Evolutionary conservation across 2,329 filamentous ascomycete genomes (phyloP).

Genomic region (Geosmithia flava): DNA sequence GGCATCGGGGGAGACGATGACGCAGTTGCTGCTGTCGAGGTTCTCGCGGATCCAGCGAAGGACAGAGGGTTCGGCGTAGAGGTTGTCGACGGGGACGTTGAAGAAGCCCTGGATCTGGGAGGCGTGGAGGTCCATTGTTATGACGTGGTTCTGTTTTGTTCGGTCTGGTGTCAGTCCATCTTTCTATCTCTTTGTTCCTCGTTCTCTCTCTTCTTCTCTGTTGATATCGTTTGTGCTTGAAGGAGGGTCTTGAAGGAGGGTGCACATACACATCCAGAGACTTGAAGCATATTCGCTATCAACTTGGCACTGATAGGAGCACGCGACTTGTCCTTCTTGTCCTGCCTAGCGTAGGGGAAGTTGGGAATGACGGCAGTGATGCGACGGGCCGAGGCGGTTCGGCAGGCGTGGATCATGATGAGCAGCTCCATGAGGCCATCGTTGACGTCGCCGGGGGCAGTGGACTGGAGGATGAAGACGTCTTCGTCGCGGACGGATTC

Average conservation of each 20-base stretch:
- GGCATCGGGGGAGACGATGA: constrained; percentile 91
- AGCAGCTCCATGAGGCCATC: constrained; percentile 96
- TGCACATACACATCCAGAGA: constrained; percentile 57
- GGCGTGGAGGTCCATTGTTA: constrained; percentile 93
- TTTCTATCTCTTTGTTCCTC: not conserved
- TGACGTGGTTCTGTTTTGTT: constrained; percentile 40
- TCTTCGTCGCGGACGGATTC: constrained; percentile 96
- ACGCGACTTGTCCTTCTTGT: constrained; percentile 89
- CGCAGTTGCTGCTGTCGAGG: constrained; percentile 66
- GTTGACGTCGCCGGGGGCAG: constrained; percentile 91
- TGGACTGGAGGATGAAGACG: constrained; percentile 95
- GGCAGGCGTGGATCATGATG: constrained; percentile 95
- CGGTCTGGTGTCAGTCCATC: not conserved
- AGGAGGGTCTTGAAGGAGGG: not conserved
- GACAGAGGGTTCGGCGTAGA: constrained; percentile 90
- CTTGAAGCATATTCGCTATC: constrained; percentile 96
- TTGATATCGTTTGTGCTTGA: not conserved
- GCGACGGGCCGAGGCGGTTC: constrained; percentile 56
- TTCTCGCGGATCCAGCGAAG: constrained; percentile 87
- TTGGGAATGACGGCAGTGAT: constrained; percentile 95
- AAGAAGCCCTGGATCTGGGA: constrained; percentile 95
- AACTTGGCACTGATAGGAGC: constrained; percentile 95
- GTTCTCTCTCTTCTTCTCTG: not conserved
- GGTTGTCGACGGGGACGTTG: constrained; percentile 63
- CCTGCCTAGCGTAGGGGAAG: constrained; percentile 91